Conservation (phyloP, 768 basidiomycete species). For the Cyathus striatus region DNA sequence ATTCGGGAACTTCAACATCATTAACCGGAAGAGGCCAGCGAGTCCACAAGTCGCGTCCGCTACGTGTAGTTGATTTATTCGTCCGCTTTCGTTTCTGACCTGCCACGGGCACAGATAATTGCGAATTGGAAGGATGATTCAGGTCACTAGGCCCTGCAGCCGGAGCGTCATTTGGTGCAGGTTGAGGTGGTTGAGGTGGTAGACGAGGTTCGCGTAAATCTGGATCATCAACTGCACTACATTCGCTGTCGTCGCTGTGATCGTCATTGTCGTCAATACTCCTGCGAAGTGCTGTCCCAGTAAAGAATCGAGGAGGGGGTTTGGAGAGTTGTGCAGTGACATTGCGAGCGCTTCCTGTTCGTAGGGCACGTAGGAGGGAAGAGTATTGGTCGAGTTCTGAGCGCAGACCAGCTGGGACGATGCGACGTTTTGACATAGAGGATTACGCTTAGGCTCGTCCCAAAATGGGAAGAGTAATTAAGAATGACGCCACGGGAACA, state of each 20-base stretch:
- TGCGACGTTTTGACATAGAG: constrained; percentile 31
- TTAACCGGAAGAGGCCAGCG: constrained; percentile 66
- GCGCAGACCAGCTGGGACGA: constrained; percentile 51
- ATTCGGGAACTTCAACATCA: constrained; percentile 66
- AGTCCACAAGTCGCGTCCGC: constrained; percentile 55
- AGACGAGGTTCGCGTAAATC: background rate
- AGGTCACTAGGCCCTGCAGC: constrained; percentile 11
- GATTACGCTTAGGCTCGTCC: background rate
- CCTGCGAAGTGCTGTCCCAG: background rate
- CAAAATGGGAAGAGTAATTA: background rate
- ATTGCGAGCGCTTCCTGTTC: constrained; percentile 52
- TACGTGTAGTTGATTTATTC: constrained; percentile 15
- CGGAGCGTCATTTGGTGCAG: no score
- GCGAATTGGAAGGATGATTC: constrained; percentile 5
- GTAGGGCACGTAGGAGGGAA: constrained; percentile 59
- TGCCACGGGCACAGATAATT: background rate
- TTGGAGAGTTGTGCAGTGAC: constrained; percentile 46
- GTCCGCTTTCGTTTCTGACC: constrained; percentile 1
- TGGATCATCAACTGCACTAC: constrained; percentile 3
- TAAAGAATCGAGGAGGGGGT: constrained; percentile 18
- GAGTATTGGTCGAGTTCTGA: constrained; percentile 65
- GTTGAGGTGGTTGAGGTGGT: background rate
- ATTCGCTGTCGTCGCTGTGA: constrained; percentile 19
- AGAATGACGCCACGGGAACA: constrained; percentile 3
- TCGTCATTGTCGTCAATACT: constrained; percentile 4